Conservation (phyloP, 2,329 filamentous ascomycete genomes). For the Tolypocladium paradoxum region DNA sequence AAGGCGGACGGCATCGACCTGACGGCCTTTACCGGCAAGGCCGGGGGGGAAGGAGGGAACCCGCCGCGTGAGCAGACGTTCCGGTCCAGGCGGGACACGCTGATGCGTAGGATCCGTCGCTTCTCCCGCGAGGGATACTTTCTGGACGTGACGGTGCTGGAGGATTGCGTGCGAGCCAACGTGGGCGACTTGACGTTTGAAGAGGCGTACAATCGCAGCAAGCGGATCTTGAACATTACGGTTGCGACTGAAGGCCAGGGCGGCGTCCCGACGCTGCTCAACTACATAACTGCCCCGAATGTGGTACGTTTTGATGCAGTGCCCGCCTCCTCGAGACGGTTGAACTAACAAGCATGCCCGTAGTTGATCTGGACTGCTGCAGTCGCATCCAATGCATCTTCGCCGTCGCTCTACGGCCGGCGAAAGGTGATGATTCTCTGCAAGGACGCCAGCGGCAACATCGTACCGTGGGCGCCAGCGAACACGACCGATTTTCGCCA, state of each 20-base stretch:
- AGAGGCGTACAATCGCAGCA: slow-evolving; percentile 79
- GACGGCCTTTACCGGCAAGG: slow-evolving; percentile 54
- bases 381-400: slow-evolving; percentile 61
- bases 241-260: slow-evolving; percentile 65
- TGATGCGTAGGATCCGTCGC: slow-evolving; percentile 54
- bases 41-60: slow-evolving; percentile 18
- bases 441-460: slow-evolving; percentile 62
- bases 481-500: slow-evolving; percentile 54
- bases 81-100: slow-evolving; percentile 41
- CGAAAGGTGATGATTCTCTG: slow-evolving; percentile 58
- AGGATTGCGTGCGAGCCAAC: slow-evolving; percentile 74
- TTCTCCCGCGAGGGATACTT: slow-evolving; percentile 73
- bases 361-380: slow-evolving; percentile 73
- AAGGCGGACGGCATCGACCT: slow-evolving; percentile 74
- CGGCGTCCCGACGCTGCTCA: slow-evolving; percentile 74
- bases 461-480: slow-evolving; percentile 62
- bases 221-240: slow-evolving; percentile 83
- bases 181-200: slow-evolving; percentile 87
- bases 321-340: slow-evolving; percentile 5
- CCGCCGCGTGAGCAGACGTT: slow-evolving; percentile 25
- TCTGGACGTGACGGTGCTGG: slow-evolving; percentile 69
- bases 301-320: slow-evolving; percentile 51
- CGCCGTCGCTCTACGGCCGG: slow-evolving; percentile 53
- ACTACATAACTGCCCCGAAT: slow-evolving; percentile 87
- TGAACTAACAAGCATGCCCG: neutral